Evolutionary conservation across 345 rosid genomes (phyloP).

Genomic region (Pelargonium nanum): DNA sequence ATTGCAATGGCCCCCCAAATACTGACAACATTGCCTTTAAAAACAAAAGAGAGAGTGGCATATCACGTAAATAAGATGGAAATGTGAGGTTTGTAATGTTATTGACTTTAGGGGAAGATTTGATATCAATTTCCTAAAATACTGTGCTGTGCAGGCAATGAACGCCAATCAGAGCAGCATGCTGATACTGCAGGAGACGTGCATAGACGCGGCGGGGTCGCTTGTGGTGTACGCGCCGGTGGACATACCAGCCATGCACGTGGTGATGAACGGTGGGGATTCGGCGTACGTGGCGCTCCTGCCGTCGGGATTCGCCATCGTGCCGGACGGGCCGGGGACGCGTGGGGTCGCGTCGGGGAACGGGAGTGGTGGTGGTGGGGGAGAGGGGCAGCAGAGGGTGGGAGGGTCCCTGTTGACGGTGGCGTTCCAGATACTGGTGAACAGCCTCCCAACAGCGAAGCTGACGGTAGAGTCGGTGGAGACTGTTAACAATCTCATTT

Average conservation of each 20-base stretch:
- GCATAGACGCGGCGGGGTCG: constrained; percentile 88
- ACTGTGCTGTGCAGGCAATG: constrained; percentile 45
- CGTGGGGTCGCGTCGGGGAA: constrained; percentile 22
- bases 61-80: constrained; percentile 2
- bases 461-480: constrained; percentile 94
- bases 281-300: constrained; percentile 87
- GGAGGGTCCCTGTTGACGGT: constrained; percentile 90
- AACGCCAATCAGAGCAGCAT: constrained; percentile 86
- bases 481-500: constrained; percentile 85
- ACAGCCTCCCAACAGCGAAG: constrained; percentile 86
- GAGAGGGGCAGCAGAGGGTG: constrained; percentile 29
- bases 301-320: constrained; percentile 85
- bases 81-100: background rate
- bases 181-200: constrained; percentile 91
- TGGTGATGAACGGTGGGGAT: constrained; percentile 95
- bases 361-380: constrained; percentile 5
- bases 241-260: constrained; percentile 90
- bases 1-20: background rate
- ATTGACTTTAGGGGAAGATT: too few relatives aligned
- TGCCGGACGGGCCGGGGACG: constrained; percentile 51
- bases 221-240: constrained; percentile 98
- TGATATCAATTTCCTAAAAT: too few relatives aligned
- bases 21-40: background rate
- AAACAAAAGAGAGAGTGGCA: constrained; percentile 12
- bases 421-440: constrained; percentile 91